phyloP scores from a whole-genome alignment of 441 rosid species.

The Brassica hybrid region DNA sequence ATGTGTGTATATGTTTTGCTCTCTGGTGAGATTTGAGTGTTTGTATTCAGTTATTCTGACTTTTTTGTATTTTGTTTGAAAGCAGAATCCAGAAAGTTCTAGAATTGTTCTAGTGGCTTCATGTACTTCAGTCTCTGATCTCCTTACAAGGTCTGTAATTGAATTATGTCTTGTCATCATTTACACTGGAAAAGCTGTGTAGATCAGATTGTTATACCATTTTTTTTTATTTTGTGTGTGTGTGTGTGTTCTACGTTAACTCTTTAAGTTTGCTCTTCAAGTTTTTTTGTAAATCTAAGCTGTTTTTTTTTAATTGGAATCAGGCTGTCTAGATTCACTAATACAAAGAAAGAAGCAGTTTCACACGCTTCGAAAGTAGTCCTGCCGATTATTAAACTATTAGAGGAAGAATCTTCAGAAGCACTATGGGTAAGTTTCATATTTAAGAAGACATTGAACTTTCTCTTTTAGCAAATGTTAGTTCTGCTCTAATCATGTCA shows the following conservation, averaged over 20 bases:
- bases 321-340: constrained; percentile 74
- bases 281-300: background rate
- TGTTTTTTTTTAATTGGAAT: constrained; percentile 13
- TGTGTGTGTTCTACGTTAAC: background rate
- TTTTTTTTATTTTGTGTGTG: background rate
- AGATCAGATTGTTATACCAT: background rate
- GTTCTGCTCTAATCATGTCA: background rate
- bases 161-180: too few species aligned
- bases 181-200: background rate
- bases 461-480: constrained; percentile 15
- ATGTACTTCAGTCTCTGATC: constrained; percentile 70
- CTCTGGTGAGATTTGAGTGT: background rate
- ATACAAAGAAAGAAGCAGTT: constrained; percentile 69
- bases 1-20: constrained; percentile 12
- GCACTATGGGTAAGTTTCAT: constrained; percentile 48
- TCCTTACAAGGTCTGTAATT: constrained; percentile 67
- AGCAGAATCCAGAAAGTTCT: constrained; percentile 68
- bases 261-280: too few species aligned
- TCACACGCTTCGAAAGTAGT: constrained; percentile 62
- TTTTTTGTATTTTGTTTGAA: constrained; percentile 36
- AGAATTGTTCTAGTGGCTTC: constrained; percentile 81
- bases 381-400: constrained; percentile 69
- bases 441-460: background rate
- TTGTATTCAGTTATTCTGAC: background rate
- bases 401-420: constrained; percentile 72